Evolutionary conservation across 495 filamentous ascomycete genomes (phyloP).

Genomic region (Penicillium paradoxum): DNA sequence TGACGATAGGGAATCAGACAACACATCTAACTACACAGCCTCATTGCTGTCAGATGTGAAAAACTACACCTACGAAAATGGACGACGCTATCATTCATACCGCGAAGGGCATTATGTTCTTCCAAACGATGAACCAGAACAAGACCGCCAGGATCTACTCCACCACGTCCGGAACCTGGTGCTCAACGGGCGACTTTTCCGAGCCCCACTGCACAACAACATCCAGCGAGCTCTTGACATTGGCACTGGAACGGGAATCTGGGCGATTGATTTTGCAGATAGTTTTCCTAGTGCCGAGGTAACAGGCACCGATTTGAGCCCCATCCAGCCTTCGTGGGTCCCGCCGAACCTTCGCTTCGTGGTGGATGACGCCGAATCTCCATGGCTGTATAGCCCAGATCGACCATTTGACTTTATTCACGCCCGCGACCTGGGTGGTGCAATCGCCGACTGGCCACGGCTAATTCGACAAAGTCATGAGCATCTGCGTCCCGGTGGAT

Average conservation of each 20-base stretch:
- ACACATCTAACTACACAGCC: slow-evolving; percentile 20
- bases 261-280: neutral
- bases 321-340: slow-evolving; percentile 33
- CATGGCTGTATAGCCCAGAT: slow-evolving; percentile 43
- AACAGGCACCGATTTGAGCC: slow-evolving; percentile 21
- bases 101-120: slow-evolving; percentile 60
- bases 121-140: slow-evolving; percentile 37
- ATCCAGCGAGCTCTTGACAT: slow-evolving; percentile 61
- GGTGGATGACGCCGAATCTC: slow-evolving; percentile 46
- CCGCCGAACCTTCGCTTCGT: slow-evolving; percentile 46
- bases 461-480: slow-evolving; percentile 31
- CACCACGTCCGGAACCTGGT: slow-evolving; percentile 49
- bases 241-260: slow-evolving; percentile 55
- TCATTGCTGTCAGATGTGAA: slow-evolving; percentile 24
- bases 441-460: slow-evolving; percentile 43
- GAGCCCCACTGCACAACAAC: slow-evolving; percentile 53
- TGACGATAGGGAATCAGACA: slow-evolving; percentile 17
- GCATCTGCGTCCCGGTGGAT: slow-evolving; percentile 49
- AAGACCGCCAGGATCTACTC: slow-evolving; percentile 42
- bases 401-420: slow-evolving; percentile 47
- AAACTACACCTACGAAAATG: slow-evolving; percentile 48
- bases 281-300: neutral
- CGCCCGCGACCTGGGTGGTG: slow-evolving; percentile 43
- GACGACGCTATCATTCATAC: slow-evolving; percentile 63
- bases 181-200: slow-evolving; percentile 52